Conservation (phyloP, 257 asterid species). For the Fraxinus americana region DNA sequence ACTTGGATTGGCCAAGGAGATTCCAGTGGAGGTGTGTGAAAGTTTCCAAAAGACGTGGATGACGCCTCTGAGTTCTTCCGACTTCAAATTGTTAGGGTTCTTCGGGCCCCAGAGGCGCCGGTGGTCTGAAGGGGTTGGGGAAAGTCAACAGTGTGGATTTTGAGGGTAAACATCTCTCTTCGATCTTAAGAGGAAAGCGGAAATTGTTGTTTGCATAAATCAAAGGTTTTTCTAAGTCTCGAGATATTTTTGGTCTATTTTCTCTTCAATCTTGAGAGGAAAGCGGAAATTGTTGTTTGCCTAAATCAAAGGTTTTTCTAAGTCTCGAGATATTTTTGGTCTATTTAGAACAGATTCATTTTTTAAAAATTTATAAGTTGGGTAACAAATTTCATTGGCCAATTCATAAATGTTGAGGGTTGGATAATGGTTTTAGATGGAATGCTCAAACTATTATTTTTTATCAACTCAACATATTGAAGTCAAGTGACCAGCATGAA, state of each 20-base stretch:
- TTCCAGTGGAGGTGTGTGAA: constrained; percentile 44
- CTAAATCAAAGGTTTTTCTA: not conserved
- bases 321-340: not conserved
- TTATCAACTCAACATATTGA: too few species aligned
- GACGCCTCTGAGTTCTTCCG: constrained; percentile 68
- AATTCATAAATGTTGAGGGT: too few species aligned
- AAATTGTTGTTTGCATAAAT: not conserved
- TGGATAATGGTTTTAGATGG: not conserved
- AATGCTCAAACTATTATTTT: not conserved
- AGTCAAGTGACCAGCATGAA: too few species aligned
- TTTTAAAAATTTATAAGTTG: too few species aligned
- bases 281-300: not conserved
- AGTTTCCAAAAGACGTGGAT: constrained; percentile 85
- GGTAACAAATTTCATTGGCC: too few species aligned
- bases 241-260: not conserved
- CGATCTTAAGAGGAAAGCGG: not conserved
- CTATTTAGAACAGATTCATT: not conserved
- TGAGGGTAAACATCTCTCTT: constrained; percentile 68
- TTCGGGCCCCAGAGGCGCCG: constrained; percentile 30
- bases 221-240: not conserved
- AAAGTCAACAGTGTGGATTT: constrained; percentile 83
- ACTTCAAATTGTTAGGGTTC: constrained; percentile 32
- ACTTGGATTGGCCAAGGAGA: constrained; percentile 46
- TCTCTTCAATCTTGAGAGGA: not conserved
- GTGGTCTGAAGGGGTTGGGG: constrained; percentile 61